phyloP scores from a whole-genome alignment of 345 rosid genomes.

The Laguncularia racemosa region DNA sequence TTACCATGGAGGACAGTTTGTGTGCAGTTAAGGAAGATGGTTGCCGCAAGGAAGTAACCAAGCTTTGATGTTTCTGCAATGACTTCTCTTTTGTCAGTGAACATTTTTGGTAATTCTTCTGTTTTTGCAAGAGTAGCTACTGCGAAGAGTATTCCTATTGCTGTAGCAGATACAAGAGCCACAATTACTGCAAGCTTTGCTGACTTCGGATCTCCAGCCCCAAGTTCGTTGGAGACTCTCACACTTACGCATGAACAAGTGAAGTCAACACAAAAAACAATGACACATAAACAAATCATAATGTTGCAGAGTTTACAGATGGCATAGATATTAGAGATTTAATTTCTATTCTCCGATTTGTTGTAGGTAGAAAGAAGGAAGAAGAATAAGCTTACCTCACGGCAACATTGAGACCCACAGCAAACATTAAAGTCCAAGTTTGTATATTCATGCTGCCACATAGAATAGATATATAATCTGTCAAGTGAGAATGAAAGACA shows the following conservation, averaged over 20 bases:
- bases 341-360: too few relatives aligned
- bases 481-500: neutral
- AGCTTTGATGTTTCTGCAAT: conserved; percentile 66
- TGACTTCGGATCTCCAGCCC: conserved; percentile 49
- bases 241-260: conserved; percentile 30
- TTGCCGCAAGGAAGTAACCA: conserved; percentile 45
- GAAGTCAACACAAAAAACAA: too few relatives aligned
- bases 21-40: conserved; percentile 74
- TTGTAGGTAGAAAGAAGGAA: too few relatives aligned
- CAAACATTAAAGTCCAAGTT: conserved; percentile 65
- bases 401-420: conserved; percentile 70
- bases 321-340: too few relatives aligned
- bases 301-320: too few relatives aligned
- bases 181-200: conserved; percentile 40
- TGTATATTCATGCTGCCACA: conserved; percentile 50
- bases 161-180: conserved; percentile 54
- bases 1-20: conserved; percentile 82
- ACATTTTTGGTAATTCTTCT: conserved; percentile 61
- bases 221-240: conserved; percentile 72
- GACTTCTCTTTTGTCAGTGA: conserved; percentile 63
- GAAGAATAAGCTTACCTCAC: conserved; percentile 35
- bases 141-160: conserved; percentile 50
- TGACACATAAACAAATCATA: too few relatives aligned
- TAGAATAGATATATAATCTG: too few relatives aligned
- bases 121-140: conserved; percentile 40